Conservation (phyloP, 2,329 filamentous ascomycete genomes). For the Colletotrichum sp. region DNA sequence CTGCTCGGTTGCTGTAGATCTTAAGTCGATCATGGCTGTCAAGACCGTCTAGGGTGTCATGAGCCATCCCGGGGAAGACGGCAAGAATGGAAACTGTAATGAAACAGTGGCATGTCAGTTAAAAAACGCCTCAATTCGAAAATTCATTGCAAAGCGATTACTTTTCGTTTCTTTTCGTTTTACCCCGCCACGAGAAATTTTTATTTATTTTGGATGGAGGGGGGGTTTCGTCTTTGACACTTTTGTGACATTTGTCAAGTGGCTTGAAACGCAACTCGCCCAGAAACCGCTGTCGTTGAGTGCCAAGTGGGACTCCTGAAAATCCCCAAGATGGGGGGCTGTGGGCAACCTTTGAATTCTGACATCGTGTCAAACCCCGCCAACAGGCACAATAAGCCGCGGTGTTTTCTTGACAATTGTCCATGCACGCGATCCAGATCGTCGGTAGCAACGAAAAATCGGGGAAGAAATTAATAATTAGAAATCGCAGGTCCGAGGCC, state of each 20-base stretch:
- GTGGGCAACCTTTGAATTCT: background rate
- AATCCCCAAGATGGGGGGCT: background rate
- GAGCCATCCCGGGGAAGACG: background rate
- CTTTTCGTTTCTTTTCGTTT: background rate
- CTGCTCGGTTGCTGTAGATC: background rate
- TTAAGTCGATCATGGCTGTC: constrained; percentile 7
- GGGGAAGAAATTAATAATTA: background rate
- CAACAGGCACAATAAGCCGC: background rate
- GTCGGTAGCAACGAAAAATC: background rate
- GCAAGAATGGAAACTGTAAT: background rate
- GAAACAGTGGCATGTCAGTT: background rate
- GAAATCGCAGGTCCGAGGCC: background rate
- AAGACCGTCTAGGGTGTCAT: background rate
- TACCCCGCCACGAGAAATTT: constrained; percentile 1
- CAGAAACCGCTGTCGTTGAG: constrained; percentile 2
- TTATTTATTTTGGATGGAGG: background rate
- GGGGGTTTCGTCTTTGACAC: constrained; percentile 7
- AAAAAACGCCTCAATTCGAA: background rate
- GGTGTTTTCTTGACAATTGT: background rate
- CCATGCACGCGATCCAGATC: background rate
- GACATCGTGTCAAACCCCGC: background rate
- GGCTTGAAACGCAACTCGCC: constrained; percentile 8
- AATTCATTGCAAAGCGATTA: background rate
- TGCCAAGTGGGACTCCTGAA: constrained; percentile 13
- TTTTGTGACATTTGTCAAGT: constrained; percentile 3